Percentiles rank a stretch among this genome's conserved stretches.
phyloP scores from a whole-genome alignment of 768 basidiomycete species.

The Polyporus arcularius region DNA sequence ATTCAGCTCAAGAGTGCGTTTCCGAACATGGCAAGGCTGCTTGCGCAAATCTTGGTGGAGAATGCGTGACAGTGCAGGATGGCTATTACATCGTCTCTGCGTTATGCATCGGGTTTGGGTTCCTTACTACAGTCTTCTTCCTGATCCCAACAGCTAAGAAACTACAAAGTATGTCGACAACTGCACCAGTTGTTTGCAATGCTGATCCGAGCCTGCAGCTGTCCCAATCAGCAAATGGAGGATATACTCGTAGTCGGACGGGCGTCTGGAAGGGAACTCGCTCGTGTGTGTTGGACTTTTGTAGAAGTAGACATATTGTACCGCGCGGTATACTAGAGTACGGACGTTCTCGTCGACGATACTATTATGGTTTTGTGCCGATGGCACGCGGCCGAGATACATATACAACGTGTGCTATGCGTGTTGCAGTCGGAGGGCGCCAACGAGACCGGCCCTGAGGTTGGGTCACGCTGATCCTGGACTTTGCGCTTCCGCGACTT shows the following conservation, averaged over 20 bases:
- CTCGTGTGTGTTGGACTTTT: constrained; percentile 1
- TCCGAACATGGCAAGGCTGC: constrained; percentile 85
- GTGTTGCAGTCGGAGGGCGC: background rate
- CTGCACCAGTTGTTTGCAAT: background rate
- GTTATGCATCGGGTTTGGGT: constrained; percentile 80
- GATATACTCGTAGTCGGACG: constrained; percentile 45
- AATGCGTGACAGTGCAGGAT: constrained; percentile 82
- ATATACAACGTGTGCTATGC: background rate
- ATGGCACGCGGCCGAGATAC: background rate
- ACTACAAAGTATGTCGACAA: constrained; percentile 71
- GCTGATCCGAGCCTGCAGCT: constrained; percentile 40
- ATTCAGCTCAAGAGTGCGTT: constrained; percentile 80
- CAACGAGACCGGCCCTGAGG: constrained; percentile 27
- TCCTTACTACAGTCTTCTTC: constrained; percentile 68
- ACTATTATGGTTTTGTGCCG: background rate
- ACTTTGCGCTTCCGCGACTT: constrained; percentile 1
- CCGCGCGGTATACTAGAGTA: constrained; percentile 1
- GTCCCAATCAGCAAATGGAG: constrained; percentile 75
- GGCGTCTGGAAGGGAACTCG: background rate
- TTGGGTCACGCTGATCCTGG: constrained; percentile 21
- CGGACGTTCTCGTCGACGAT: background rate
- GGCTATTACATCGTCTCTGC: constrained; percentile 88
- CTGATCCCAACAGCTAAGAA: constrained; percentile 83
- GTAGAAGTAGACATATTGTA: constrained; percentile 20
- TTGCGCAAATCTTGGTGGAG: constrained; percentile 75